Base-by-base conservation (phyloP, 177 flowering plant species). In the Vitis hybrid region DNA sequence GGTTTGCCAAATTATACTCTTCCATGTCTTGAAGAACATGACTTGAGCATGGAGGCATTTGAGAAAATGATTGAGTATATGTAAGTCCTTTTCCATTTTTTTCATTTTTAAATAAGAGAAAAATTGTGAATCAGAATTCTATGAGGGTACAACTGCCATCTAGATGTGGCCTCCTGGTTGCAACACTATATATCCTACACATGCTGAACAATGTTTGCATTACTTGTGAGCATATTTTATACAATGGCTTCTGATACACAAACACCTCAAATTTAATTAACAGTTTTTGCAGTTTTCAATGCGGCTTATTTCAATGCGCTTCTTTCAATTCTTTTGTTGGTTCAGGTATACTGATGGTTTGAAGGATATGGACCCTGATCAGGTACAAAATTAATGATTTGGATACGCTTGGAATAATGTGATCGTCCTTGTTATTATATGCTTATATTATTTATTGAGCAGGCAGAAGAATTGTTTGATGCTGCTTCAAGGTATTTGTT, bases 391-490 rank as follows among this genome's bases (percentile, higher is more conserved):
- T 56, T 10, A 52, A 52, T 59, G n/a, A 51, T 22, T 51, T 62
- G 21, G 39, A 13, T 22, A 21, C 13, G 61, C 18, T 66, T 45
- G 13, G 33, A 10, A 1, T 10, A 14, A 57, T 51, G 6, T 1
- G 10, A 10, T n/a, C 22, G 10, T 29, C 16, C 22, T 70, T 48
- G 7, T 68, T 51, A 10, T 57, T 48, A 62, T 1, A 31, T 57
- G 45, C 19, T 63, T 9, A 68, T 67, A 55, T 12, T 68, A 48
- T 55, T 75, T 21, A 10, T 72, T 72, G 68, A 48, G 70, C 87
- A 95, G 98, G 98, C 93, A 26, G 98, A 87, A 75, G 98, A 92
- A 77, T 86, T 96, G 80, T 92, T 96, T 81, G 98, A 96, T 87
- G 98, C 94, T 74, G 95, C 99, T 72, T 96, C 99, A 67, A 87